Evolutionary conservation across 1,284 basidiomycete species (phyloP).

Genomic region (Apiotrichum laibachii): DNA sequence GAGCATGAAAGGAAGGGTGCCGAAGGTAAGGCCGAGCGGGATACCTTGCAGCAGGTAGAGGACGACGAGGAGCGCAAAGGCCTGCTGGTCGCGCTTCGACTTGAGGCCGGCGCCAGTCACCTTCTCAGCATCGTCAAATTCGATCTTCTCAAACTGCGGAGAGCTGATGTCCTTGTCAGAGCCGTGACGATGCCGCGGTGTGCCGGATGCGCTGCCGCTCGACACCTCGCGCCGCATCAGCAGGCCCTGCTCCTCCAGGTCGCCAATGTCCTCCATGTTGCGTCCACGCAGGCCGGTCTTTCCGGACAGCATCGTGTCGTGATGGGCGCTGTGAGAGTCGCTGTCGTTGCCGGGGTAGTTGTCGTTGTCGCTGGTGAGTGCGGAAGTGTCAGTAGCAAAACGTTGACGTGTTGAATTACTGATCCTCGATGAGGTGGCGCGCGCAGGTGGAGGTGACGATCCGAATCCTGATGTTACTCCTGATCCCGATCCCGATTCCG

Average conservation of each 20-base stretch:
- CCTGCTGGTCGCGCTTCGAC: conserved; percentile 64
- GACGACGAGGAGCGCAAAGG: conserved; percentile 80
- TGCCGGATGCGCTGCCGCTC: not conserved
- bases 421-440: too few relatives aligned
- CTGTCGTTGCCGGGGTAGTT: not conserved
- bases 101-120: conserved; percentile 29
- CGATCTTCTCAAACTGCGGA: conserved; percentile 27
- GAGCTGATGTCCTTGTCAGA: not conserved
- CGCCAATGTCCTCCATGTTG: conserved; percentile 41
- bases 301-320: conserved; percentile 13
- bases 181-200: not conserved
- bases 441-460: too few relatives aligned
- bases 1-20: conserved; percentile 94
- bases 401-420: too few relatives aligned
- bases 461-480: too few relatives aligned
- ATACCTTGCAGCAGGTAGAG: conserved; percentile 83
- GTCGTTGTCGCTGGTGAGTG: not conserved
- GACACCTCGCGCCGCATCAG: conserved; percentile 16
- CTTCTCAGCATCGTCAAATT: conserved; percentile 22
- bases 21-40: conserved; percentile 70
- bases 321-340: not conserved
- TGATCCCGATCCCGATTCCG: too few relatives aligned
- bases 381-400: too few relatives aligned
- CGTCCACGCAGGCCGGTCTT: conserved; percentile 26
- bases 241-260: conserved; percentile 46